phyloP scores from a whole-genome alignment of 768 basidiomycete species.

The Macrocybe gigantea region DNA sequence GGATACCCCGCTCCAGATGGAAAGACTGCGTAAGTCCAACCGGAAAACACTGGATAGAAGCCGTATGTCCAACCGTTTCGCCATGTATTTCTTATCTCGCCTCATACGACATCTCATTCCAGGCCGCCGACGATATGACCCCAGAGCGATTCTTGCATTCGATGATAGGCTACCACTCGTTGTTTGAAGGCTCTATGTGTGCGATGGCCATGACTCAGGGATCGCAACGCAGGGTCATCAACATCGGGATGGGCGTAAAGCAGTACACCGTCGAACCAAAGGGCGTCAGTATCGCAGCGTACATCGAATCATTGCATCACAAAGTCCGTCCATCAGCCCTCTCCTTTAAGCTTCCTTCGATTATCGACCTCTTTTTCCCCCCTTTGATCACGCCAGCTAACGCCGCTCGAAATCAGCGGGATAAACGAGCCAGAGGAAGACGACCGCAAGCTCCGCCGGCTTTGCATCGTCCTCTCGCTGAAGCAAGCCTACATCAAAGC shows the following conservation, averaged over 20 bases:
- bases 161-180: constrained; percentile 77
- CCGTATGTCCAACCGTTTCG: constrained; percentile 31
- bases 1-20: constrained; percentile 75
- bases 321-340: constrained; percentile 44
- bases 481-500: constrained; percentile 83
- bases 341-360: neutral
- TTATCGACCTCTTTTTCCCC: neutral
- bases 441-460: constrained; percentile 62
- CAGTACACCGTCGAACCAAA: constrained; percentile 58
- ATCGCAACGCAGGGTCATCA: constrained; percentile 64
- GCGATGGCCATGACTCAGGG: constrained; percentile 89
- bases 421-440: constrained; percentile 48
- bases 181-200: constrained; percentile 61
- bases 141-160: constrained; percentile 62
- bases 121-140: constrained; percentile 56
- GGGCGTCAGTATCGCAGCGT: constrained; percentile 53
- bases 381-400: constrained; percentile 12
- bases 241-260: constrained; percentile 78
- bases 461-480: constrained; percentile 73
- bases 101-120: constrained; percentile 5
- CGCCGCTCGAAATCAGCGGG: constrained; percentile 44
- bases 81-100: neutral
- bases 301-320: constrained; percentile 68
- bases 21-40: constrained; percentile 50
- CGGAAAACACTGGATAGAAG: constrained; percentile 83